Conservation (phyloP, 2,329 filamentous ascomycete genomes). For the Pseudocercospora crystallina region DNA sequence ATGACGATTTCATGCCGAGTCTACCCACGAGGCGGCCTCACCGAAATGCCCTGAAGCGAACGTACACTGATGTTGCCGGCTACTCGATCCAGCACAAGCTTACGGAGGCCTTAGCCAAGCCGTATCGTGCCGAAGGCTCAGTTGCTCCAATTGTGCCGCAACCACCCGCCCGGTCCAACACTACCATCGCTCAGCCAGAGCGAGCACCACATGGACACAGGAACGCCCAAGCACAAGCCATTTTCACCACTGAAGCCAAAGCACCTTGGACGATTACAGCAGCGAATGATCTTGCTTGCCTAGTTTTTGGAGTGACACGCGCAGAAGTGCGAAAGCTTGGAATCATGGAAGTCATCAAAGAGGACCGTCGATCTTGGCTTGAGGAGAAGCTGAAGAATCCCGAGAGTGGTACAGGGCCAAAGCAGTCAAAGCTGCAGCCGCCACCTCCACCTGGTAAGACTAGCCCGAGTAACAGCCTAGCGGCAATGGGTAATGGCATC, state of each 20-base stretch:
- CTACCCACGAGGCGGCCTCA: slow-evolving; percentile 45
- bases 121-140: slow-evolving; percentile 64
- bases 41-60: slow-evolving; percentile 65
- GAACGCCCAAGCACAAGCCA: slow-evolving; percentile 91
- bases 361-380: slow-evolving; percentile 85
- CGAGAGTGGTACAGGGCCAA: slow-evolving; percentile 40
- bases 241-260: slow-evolving; percentile 91
- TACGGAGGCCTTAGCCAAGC: slow-evolving; percentile 79
- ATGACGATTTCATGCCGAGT: slow-evolving; percentile 26
- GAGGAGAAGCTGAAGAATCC: slow-evolving; percentile 76
- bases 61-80: slow-evolving; percentile 78
- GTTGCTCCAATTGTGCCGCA: slow-evolving; percentile 40
- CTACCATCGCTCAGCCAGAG: slow-evolving; percentile 37
- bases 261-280: slow-evolving; percentile 94
- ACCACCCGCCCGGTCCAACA: slow-evolving; percentile 34
- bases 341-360: slow-evolving; percentile 89
- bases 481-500: slow-evolving; percentile 75
- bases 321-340: slow-evolving; percentile 92
- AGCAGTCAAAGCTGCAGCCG: slow-evolving; percentile 23
- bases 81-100: slow-evolving; percentile 77
- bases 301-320: slow-evolving; percentile 98
- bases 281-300: slow-evolving; percentile 91
- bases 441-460: slow-evolving; percentile 33
- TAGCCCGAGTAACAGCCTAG: slow-evolving; percentile 40
- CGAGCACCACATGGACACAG: slow-evolving; percentile 73